Conservation (phyloP, 345 rosid genomes). For the Populus davidiana region DNA sequence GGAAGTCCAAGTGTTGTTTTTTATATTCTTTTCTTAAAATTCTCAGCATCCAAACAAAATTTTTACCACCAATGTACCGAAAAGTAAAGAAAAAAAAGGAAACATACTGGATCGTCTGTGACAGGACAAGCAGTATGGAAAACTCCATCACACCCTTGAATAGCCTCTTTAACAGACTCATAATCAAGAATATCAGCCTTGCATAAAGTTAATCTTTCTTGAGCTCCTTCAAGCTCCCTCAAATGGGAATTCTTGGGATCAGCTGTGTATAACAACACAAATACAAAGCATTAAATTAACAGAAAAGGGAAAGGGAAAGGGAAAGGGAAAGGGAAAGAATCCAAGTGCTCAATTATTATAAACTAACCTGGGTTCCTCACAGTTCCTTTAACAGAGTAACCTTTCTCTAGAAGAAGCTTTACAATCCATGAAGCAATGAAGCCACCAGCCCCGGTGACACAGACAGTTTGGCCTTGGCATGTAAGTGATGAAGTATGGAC, state of each 20-base stretch:
- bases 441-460: constrained; percentile 99
- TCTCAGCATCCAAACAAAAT: constrained; percentile 24
- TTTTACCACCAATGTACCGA: background rate
- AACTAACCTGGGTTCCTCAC: constrained; percentile 72
- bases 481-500: constrained; percentile 26
- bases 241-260: constrained; percentile 87
- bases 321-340: background rate
- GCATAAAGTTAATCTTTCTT: constrained; percentile 69
- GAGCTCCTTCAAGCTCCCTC: constrained; percentile 86
- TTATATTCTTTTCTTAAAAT: background rate
- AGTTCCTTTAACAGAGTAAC: constrained; percentile 83
- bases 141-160: constrained; percentile 88
- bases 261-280: constrained; percentile 25
- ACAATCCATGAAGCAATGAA: constrained; percentile 98
- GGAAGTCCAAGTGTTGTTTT: no score
- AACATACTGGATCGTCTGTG: constrained; percentile 89
- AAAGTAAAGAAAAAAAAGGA: background rate
- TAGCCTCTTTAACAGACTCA: constrained; percentile 55
- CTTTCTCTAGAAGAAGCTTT: constrained; percentile 71
- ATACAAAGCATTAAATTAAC: background rate
- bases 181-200: constrained; percentile 83
- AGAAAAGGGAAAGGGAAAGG: background rate
- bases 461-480: constrained; percentile 54
- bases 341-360: background rate
- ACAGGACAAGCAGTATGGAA: constrained; percentile 95